These are phyloP conservation scores for Ceratobasidium sp. DNA, from an alignment of 1,284 basidiomycete genomes.

Conservation along the genomic window DNA sequence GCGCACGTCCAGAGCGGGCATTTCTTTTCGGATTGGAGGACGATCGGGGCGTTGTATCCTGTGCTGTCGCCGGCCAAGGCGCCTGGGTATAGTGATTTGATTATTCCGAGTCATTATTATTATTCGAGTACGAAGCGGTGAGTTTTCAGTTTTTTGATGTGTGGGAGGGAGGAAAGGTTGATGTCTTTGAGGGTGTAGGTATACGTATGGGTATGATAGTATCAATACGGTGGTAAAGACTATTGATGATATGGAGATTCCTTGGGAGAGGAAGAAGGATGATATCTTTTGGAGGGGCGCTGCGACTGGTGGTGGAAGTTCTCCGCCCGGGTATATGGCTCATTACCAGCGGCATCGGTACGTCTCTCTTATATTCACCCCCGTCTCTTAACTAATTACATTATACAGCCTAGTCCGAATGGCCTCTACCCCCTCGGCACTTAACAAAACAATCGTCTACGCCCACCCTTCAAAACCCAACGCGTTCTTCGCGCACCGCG, in stretches of 20 bases:
- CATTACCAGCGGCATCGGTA: constrained; percentile 91
- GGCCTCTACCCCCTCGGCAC: constrained; percentile 72
- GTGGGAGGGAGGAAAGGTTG: too few species aligned
- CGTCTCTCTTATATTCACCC: constrained; percentile 29
- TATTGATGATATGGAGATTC: constrained; percentile 84
- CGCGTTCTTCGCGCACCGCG: constrained; percentile 68
- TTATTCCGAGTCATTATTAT: constrained; percentile 95
- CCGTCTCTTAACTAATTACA: constrained; percentile 41
- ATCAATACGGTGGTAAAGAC: constrained; percentile 77
- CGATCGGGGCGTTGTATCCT: constrained; percentile 86
- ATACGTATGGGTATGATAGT: constrained; percentile 89
- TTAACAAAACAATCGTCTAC: constrained; percentile 80
- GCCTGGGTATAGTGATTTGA: constrained; percentile 87
- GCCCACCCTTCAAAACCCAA: constrained; percentile 76
- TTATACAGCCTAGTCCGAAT: constrained; percentile 78
- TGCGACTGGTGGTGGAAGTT: constrained; percentile 91
- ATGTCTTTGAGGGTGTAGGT: constrained; percentile 16
- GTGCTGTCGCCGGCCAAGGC: constrained; percentile 92
- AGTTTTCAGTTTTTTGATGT: background rate
- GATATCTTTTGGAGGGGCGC: constrained; percentile 90
- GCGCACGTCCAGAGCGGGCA: constrained; percentile 90
- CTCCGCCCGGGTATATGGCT: constrained; percentile 84
- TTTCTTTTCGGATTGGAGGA: constrained; percentile 96
- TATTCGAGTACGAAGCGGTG: constrained; percentile 82
- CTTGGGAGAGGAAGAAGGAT: constrained; percentile 83